These are phyloP conservation scores for Sarocladium kiliense DNA, from an alignment of 2,329 filamentous ascomycete species.

Conservation along the genomic window DNA sequence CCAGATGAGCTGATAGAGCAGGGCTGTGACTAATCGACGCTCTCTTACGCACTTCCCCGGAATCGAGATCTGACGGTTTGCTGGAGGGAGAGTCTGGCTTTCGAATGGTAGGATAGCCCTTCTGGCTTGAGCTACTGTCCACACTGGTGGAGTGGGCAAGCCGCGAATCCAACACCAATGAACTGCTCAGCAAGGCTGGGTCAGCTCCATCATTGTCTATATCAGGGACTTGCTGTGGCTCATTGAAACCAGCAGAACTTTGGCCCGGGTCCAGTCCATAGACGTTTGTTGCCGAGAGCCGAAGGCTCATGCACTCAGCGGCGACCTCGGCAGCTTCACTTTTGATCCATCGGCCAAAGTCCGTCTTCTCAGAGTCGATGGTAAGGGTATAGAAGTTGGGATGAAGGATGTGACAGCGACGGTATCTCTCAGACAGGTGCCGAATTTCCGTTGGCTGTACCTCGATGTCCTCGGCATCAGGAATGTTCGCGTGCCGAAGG, in stretches of 20 bases:
- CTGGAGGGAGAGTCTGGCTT: slow-evolving; percentile 45
- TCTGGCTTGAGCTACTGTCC: slow-evolving; percentile 32
- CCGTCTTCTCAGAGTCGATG: slow-evolving; percentile 72
- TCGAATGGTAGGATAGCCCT: not conserved
- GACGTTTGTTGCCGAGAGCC: not conserved
- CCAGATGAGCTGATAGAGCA: slow-evolving; percentile 37
- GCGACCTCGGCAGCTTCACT: slow-evolving; percentile 76
- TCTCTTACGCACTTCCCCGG: slow-evolving; percentile 27
- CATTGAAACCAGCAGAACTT: slow-evolving; percentile 19
- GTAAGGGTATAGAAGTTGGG: slow-evolving; percentile 81
- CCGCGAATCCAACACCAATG: slow-evolving; percentile 32
- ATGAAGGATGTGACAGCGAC: slow-evolving; percentile 68
- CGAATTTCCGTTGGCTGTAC: slow-evolving; percentile 74
- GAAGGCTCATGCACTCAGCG: slow-evolving; percentile 72
- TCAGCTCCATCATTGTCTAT: slow-evolving; percentile 28
- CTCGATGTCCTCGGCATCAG: slow-evolving; percentile 68
- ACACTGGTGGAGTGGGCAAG: slow-evolving; percentile 48
- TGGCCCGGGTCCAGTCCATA: slow-evolving; percentile 24
- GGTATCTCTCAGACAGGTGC: slow-evolving; percentile 68
- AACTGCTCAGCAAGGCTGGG: slow-evolving; percentile 35
- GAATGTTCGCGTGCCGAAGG: slow-evolving; percentile 66
- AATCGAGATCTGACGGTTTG: slow-evolving; percentile 43
- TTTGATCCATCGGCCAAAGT: slow-evolving; percentile 72
- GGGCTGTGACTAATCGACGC: slow-evolving; percentile 21
- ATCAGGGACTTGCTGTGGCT: slow-evolving; percentile 19